Conservation (phyloP, 176 grass and related monocot genomes). For the Carex kokanica region DNA sequence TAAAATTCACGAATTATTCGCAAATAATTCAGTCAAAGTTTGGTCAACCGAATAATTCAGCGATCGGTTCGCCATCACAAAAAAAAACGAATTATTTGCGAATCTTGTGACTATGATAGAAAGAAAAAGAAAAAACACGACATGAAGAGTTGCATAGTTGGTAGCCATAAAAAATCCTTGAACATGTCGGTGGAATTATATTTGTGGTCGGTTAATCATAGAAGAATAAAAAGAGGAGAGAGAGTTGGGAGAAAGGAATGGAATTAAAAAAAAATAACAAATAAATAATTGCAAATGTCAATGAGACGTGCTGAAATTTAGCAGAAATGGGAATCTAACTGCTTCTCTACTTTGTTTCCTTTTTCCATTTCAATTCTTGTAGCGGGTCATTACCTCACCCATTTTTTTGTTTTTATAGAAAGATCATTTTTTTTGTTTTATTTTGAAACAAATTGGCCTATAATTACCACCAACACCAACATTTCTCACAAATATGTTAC, state of each 20-base stretch:
- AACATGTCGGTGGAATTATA: constrained; percentile 13
- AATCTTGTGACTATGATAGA: too few species aligned
- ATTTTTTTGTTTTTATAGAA: not conserved
- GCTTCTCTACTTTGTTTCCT: not conserved
- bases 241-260: not conserved
- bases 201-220: constrained; percentile 18
- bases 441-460: not conserved
- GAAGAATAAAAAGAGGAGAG: not conserved
- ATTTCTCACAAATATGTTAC: too few species aligned
- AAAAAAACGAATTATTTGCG: too few species aligned
- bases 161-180: not conserved
- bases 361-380: not conserved
- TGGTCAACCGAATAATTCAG: too few species aligned
- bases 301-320: not conserved
- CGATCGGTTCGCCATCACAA: too few species aligned
- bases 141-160: not conserved
- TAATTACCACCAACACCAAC: too few species aligned
- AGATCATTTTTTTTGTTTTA: not conserved
- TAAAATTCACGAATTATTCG: too few species aligned
- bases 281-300: not conserved
- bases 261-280: not conserved
- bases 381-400: not conserved
- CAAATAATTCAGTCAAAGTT: too few species aligned
- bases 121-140: not conserved
- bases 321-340: not conserved